Conservation (phyloP, 805 yeast genomes). For the Kockiozyma suomiensis region DNA sequence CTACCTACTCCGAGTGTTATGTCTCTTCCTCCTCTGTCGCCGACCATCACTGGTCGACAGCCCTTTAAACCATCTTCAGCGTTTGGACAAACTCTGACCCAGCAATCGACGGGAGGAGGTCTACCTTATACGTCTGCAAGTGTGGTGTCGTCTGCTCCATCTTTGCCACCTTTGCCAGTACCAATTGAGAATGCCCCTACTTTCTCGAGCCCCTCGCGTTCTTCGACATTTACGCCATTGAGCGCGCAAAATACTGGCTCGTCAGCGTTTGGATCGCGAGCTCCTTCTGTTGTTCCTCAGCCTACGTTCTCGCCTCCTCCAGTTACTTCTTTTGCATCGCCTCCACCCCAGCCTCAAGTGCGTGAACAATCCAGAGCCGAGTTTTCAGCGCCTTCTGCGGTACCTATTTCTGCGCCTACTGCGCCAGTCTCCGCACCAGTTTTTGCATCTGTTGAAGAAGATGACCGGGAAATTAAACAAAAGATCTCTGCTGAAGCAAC, state of each 20-base stretch:
- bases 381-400: neutral
- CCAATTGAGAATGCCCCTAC: neutral
- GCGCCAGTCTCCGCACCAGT: neutral
- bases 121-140: constrained; percentile 32
- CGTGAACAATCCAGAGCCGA: constrained; percentile 15
- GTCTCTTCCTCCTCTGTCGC: constrained; percentile 32
- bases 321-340: neutral
- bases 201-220: neutral
- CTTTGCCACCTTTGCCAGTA: constrained; percentile 1
- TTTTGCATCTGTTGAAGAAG: neutral
- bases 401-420: too few species aligned
- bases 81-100: constrained; percentile 75
- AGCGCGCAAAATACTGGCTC: neutral
- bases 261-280: neutral
- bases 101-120: constrained; percentile 39
- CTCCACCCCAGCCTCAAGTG: constrained; percentile 4
- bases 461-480: constrained; percentile 56
- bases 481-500: constrained; percentile 77
- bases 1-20: constrained; percentile 13
- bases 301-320: neutral
- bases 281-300: constrained; percentile 6
- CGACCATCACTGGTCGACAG: constrained; percentile 35
- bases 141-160: constrained; percentile 31
- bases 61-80: constrained; percentile 77
- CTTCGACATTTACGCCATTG: neutral